Percentiles rank a stretch among this genome's conserved stretches.
These are phyloP conservation scores for Starmerella floricola DNA, from an alignment of 805 yeast genomes.

Conservation along the genomic window DNA sequence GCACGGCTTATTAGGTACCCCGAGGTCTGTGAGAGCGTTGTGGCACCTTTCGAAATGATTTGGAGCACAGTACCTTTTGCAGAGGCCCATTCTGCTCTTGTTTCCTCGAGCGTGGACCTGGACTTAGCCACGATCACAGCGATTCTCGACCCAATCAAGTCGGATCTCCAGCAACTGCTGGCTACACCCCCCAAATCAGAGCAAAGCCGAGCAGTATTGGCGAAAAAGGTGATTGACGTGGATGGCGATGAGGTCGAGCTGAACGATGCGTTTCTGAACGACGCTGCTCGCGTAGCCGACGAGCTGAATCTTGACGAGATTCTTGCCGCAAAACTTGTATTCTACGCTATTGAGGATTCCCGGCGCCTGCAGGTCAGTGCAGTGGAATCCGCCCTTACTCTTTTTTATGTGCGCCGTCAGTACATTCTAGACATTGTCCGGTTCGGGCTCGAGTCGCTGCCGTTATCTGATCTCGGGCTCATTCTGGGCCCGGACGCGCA, in stretches of 20 bases:
- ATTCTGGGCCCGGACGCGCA: slow-evolving; percentile 1
- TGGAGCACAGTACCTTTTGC: slow-evolving; percentile 28
- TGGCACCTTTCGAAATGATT: slow-evolving; percentile 19
- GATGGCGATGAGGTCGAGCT: slow-evolving; percentile 46
- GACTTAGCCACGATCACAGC: slow-evolving; percentile 5
- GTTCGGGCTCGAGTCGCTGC: slow-evolving; percentile 12
- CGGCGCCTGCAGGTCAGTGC: slow-evolving; percentile 31
- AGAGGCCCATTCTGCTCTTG: slow-evolving; percentile 23
- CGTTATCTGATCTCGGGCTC: slow-evolving; percentile 1
- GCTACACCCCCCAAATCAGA: slow-evolving; percentile 31
- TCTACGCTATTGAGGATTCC: slow-evolving; percentile 33
- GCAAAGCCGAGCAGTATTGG: slow-evolving; percentile 26
- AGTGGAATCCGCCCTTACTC: slow-evolving; percentile 42
- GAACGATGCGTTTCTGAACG: slow-evolving; percentile 52
- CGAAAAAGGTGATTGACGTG: slow-evolving; percentile 36
- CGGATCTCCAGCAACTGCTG: slow-evolving; percentile 30
- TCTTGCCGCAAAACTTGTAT: slow-evolving; percentile 57
- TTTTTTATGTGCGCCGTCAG: slow-evolving; percentile 56
- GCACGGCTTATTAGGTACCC: neutral
- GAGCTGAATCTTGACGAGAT: slow-evolving; percentile 67
- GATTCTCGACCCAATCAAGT: slow-evolving; percentile 19
- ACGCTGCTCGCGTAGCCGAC: slow-evolving; percentile 47
- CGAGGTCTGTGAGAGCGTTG: neutral
- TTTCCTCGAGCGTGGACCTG: slow-evolving; percentile 4
- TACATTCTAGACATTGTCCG: slow-evolving; percentile 46